phyloP scores from a whole-genome alignment of 2,329 filamentous ascomycete species.

The Stemphylium vesicarium region DNA sequence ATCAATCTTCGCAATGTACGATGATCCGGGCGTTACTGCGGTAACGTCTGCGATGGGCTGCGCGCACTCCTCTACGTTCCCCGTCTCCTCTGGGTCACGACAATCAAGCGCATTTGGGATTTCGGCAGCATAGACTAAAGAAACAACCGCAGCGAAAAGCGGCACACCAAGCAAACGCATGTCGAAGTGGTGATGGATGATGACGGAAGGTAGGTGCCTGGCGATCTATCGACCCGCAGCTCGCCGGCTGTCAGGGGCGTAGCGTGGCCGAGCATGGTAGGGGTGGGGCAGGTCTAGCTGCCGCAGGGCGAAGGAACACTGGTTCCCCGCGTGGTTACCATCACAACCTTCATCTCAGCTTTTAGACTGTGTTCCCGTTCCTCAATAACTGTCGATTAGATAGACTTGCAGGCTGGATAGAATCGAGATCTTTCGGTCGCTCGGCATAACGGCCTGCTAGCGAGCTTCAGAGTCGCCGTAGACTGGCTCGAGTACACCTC shows the following conservation, averaged over 20 bases:
- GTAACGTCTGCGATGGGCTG: slow-evolving; percentile 33
- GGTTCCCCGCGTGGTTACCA: not conserved
- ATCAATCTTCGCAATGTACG: slow-evolving; percentile 40
- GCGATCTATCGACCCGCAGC: slow-evolving; percentile 10
- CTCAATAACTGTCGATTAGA: too few species aligned
- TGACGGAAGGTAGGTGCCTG: slow-evolving; percentile 11
- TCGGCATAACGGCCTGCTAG: too few species aligned
- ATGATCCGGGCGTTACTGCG: slow-evolving; percentile 28
- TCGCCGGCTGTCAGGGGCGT: slow-evolving; percentile 23
- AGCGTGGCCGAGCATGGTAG: slow-evolving; percentile 5
- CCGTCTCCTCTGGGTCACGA: slow-evolving; percentile 6
- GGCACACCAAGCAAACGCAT: slow-evolving; percentile 12
- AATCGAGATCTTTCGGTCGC: too few species aligned
- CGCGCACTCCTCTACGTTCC: slow-evolving; percentile 24
- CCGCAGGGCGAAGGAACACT: not conserved
- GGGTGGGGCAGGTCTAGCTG: slow-evolving; percentile 1
- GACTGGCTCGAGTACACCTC: too few species aligned
- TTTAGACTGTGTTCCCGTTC: too few species aligned
- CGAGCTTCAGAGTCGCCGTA: too few species aligned
- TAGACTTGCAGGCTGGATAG: too few species aligned
- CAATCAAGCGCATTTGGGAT: slow-evolving; percentile 25
- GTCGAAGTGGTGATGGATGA: slow-evolving; percentile 14
- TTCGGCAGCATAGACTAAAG: slow-evolving; percentile 9
- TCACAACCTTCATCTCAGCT: not conserved
- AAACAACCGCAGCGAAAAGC: slow-evolving; percentile 17